Conservation (phyloP, 352 stramenopile genomes). For the Globisporangium lucens region DNA sequence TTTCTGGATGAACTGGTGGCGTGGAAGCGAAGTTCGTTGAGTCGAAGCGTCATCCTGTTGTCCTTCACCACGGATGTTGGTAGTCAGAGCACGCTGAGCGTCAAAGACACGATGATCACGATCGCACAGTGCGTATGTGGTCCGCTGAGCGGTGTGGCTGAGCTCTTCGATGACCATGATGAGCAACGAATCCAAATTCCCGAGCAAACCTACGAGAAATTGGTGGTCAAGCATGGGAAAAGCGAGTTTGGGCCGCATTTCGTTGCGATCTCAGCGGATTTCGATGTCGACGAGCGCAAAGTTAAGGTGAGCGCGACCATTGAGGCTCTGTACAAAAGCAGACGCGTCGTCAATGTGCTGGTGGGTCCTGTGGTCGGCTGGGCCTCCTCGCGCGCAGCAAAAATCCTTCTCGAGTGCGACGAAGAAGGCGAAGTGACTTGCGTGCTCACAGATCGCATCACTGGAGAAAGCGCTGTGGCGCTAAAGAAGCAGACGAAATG, state of each 20-base stretch:
- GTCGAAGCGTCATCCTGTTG: conserved; percentile 21
- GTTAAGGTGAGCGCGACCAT: background rate
- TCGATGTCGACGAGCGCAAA: background rate
- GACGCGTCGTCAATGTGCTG: conserved; percentile 4
- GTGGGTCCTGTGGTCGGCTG: conserved; percentile 45
- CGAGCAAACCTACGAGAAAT: conserved; percentile 2
- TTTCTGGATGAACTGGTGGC: conserved; percentile 25
- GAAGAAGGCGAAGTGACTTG: conserved; percentile 33
- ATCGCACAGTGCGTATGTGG: conserved; percentile 45
- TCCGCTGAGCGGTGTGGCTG: conserved; percentile 12
- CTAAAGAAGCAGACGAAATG: conserved; percentile 13
- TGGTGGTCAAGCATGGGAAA: conserved; percentile 6
- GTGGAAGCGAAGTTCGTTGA: conserved; percentile 28
- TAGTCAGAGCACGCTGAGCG: conserved; percentile 21
- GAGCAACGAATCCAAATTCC: background rate
- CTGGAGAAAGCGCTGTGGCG: conserved; percentile 13
- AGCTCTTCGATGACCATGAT: background rate
- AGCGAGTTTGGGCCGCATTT: conserved; percentile 11
- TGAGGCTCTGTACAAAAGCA: background rate
- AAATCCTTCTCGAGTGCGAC: conserved; percentile 44
- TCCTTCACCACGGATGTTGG: conserved; percentile 19
- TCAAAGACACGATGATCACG: conserved; percentile 36
- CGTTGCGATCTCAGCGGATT: background rate
- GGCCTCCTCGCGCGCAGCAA: conserved; percentile 26
- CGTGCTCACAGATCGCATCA: conserved; percentile 36